Evolutionary conservation across 129 eudicot species (phyloP).

Genomic region (Sambucus nigra): DNA sequence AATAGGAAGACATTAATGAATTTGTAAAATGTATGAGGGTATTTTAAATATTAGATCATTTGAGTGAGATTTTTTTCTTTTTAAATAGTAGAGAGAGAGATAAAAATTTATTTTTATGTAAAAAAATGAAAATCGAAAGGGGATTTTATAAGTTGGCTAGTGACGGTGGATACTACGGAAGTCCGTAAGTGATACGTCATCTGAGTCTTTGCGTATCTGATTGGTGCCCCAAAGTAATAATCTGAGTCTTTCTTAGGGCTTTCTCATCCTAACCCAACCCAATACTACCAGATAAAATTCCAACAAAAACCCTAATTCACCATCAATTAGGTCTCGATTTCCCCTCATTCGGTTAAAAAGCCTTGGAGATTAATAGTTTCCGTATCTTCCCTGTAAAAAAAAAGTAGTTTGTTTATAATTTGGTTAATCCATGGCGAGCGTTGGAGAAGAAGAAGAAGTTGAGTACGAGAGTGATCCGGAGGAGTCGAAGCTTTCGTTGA

Average conservation of each 20-base stretch:
- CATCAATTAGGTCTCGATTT: not conserved
- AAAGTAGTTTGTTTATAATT: constrained; percentile 9
- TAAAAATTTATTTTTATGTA: no score
- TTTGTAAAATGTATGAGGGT: no score
- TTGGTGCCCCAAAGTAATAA: no score
- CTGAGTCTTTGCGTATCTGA: no score
- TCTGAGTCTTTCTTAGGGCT: not conserved
- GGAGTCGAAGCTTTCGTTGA: constrained; percentile 79
- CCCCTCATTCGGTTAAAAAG: not conserved
- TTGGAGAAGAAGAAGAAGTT: constrained; percentile 40
- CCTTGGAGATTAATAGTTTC: not conserved
- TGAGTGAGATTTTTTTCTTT: no score
- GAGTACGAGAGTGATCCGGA: constrained; percentile 99
- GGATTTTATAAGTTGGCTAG: no score
- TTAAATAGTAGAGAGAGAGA: no score
- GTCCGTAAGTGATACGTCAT: no score
- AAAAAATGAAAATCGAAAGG: no score
- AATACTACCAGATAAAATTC: not conserved
- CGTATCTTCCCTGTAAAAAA: not conserved
- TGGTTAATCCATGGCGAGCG: constrained; percentile 43
- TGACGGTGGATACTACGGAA: no score
- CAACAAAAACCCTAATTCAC: constrained; percentile 4
- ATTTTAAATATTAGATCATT: no score
- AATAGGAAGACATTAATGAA: no score
- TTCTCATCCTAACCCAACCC: not conserved